Evolutionary conservation across 768 basidiomycete genomes (phyloP).

Genomic region (Boletus pseudopeckii): DNA sequence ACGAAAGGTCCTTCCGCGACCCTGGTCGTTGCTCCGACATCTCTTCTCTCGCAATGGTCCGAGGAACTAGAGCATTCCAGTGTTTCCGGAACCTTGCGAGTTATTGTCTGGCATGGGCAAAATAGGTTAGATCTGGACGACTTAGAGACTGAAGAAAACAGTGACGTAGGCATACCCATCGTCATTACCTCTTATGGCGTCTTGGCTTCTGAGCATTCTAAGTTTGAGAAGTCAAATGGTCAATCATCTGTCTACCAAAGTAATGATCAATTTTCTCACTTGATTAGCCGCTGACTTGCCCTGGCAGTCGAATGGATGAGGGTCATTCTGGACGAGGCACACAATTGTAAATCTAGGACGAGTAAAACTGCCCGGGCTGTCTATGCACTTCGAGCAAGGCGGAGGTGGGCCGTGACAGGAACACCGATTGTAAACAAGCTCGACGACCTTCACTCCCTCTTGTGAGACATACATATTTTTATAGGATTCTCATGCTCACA

Average conservation of each 20-base stretch:
- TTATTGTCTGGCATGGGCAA: slow-evolving; percentile 85
- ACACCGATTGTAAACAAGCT: slow-evolving; percentile 95
- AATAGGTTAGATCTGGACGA: slow-evolving; percentile 73
- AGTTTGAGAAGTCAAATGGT: slow-evolving; percentile 50
- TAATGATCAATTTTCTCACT: slow-evolving; percentile 30
- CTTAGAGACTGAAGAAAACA: slow-evolving; percentile 53
- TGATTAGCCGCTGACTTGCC: slow-evolving; percentile 5
- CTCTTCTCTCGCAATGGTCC: slow-evolving; percentile 90
- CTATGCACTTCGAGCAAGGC: slow-evolving; percentile 73
- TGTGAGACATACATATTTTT: slow-evolving; percentile 51
- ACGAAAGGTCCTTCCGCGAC: slow-evolving; percentile 55
- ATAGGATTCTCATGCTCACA: slow-evolving; percentile 33
- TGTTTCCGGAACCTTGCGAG: slow-evolving; percentile 59
- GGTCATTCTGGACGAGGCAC: slow-evolving; percentile 89
- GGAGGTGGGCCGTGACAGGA: slow-evolving; percentile 91
- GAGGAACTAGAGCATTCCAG: slow-evolving; percentile 87
- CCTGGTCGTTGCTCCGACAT: slow-evolving; percentile 89
- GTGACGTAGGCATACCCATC: slow-evolving; percentile 58
- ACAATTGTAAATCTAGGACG: slow-evolving; percentile 86
- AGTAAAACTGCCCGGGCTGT: slow-evolving; percentile 88
- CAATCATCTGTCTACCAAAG: slow-evolving; percentile 70
- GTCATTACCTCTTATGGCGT: slow-evolving; percentile 92
- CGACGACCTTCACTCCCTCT: slow-evolving; percentile 85
- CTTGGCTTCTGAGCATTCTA: slow-evolving; percentile 83
- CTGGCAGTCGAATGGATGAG: slow-evolving; percentile 72